phyloP scores from a whole-genome alignment of 805 yeast species.

The Metschnikowia orientalis region DNA sequence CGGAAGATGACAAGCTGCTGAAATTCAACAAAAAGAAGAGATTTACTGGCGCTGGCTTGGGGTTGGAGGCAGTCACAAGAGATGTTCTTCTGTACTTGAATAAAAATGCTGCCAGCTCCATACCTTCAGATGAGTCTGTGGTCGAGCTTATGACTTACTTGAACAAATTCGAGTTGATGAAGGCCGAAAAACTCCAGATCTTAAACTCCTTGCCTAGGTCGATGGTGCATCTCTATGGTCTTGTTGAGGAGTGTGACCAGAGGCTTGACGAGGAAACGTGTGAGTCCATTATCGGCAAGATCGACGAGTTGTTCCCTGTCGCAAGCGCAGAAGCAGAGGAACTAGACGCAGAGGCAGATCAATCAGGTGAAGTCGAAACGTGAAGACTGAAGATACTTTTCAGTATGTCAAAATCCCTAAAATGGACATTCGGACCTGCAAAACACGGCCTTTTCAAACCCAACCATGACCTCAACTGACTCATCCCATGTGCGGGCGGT shows the following conservation, averaged over 20 bases:
- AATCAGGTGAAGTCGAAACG: constrained; percentile 20
- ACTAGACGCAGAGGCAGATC: constrained; percentile 24
- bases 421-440: too few species aligned
- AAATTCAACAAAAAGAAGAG: constrained; percentile 23
- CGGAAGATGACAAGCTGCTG: constrained; percentile 26
- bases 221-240: constrained; percentile 70
- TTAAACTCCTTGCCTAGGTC: constrained; percentile 77
- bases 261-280: constrained; percentile 70
- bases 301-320: constrained; percentile 51
- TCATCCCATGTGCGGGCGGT: too few species aligned
- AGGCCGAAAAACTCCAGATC: constrained; percentile 80
- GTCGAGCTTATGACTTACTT: constrained; percentile 42
- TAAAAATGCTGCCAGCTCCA: constrained; percentile 22
- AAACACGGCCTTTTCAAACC: too few species aligned
- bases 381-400: constrained; percentile 6
- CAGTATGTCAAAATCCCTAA: too few species aligned
- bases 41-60: constrained; percentile 38
- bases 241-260: constrained; percentile 90
- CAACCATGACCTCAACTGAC: too few species aligned
- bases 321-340: constrained; percentile 28
- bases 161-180: constrained; percentile 56
- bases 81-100: constrained; percentile 43
- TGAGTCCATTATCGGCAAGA: constrained; percentile 52
- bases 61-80: constrained; percentile 47
- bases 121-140: constrained; percentile 23